A percentile compares a stretch with the other conserved stretches of the same genome.
phyloP scores from a whole-genome alignment of 345 rosid species.

The Salix koriyanagi region DNA sequence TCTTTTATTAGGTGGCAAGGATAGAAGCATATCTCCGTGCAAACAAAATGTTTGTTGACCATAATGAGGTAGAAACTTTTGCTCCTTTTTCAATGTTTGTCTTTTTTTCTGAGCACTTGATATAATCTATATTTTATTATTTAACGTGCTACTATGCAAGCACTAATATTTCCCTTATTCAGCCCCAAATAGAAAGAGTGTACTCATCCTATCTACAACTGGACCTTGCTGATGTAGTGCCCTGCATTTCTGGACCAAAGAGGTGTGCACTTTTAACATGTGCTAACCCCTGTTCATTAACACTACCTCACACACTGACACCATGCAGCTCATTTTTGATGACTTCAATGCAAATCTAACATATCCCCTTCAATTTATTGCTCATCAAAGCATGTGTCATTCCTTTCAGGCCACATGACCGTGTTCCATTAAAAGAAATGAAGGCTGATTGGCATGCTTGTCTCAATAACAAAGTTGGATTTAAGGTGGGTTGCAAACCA shows the following conservation, averaged over 20 bases:
- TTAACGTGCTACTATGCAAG: neutral
- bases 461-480: conserved; percentile 80
- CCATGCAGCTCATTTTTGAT: conserved; percentile 5
- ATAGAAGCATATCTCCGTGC: conserved; percentile 92
- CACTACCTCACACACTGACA: neutral
- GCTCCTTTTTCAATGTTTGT: neutral
- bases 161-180: conserved; percentile 9
- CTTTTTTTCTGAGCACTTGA: neutral
- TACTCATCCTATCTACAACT: conserved; percentile 77
- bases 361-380: neutral
- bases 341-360: neutral
- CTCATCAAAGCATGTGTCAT: neutral
- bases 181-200: conserved; percentile 76
- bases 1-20: conserved; percentile 60
- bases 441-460: conserved; percentile 97
- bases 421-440: conserved; percentile 89
- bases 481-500: conserved; percentile 54
- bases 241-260: conserved; percentile 97
- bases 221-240: conserved; percentile 75
- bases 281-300: neutral
- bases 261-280: conserved; percentile 36
- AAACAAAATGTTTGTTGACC: conserved; percentile 93
- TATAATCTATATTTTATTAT: conserved; percentile 11
- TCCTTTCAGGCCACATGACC: conserved; percentile 82
- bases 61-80: conserved; percentile 55